Evolutionary conservation across 331 rosid genomes (phyloP), one percentile per base, ranked within the genome.

Genomic region (Quercus phellos): DNA sequence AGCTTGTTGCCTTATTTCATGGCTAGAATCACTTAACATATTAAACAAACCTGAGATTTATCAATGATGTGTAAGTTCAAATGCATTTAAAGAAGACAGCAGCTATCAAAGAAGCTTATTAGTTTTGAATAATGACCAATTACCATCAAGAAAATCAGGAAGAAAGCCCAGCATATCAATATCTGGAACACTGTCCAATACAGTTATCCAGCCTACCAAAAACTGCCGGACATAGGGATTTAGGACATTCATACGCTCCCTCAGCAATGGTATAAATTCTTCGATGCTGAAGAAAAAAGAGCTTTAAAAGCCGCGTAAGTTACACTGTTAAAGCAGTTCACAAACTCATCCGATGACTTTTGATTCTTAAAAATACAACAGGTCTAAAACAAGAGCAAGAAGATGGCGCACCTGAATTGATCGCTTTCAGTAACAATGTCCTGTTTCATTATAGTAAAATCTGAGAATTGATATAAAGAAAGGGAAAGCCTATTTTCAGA

Each of bases 171-270:
- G 91, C 99, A 95, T 95, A 80, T 95, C 99, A 76, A 95, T 91
- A 81, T 93, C 96, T 26, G 99, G 99, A 83, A 93, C 98, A 73
- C 99, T 92, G 86, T 95, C 98, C 86, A 95, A 86, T 50, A 95
- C 99, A 77, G 98, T 91, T 83, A 95, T 95, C 99, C 99, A 95
- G 83, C 99, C 99, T 18, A 95, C 98, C 91, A 95, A 85, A 95
- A 95, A 93, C 90, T 91, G 99, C 53, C 98, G 98, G 60, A 95
- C 99, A 87, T 86, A 93, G 35, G 99, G 99, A 86, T 95, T 95
- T 77, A 95, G 82, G 83, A 95, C 94, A 86, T 95, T 93, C 98
- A 95, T 93, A 74, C 99, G 98, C 88, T 95, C 98, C 99, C 97
- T 95, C 86, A 95, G 78, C 81, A 95, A 80, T 22, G 99, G 99